Conservation (phyloP, 495 filamentous ascomycete species). For the Aspergillus saccharolyticus region DNA sequence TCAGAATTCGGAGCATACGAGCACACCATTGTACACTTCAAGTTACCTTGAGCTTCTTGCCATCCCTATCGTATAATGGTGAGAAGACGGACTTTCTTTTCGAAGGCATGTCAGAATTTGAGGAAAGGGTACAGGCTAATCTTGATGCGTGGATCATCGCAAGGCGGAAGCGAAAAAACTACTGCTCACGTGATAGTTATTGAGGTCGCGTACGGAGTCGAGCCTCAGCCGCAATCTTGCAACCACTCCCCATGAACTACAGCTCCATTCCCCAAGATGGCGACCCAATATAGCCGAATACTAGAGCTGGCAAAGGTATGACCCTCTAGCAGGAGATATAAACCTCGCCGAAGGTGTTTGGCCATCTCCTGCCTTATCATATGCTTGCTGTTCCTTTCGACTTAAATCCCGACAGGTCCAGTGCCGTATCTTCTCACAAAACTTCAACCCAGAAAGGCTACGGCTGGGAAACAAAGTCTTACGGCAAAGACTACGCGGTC, state of each 20-base stretch:
- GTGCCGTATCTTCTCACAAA: slow-evolving; percentile 85
- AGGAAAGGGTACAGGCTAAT: background rate
- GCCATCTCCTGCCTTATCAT: background rate
- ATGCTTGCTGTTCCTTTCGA: background rate
- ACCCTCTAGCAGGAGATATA: background rate
- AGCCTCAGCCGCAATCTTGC: background rate
- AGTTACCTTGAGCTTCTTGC: background rate
- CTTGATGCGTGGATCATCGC: background rate
- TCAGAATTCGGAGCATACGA: slow-evolving; percentile 1
- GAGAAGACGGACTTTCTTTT: slow-evolving; percentile 20
- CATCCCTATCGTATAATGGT: slow-evolving; percentile 4
- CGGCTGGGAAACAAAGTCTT: slow-evolving; percentile 86
- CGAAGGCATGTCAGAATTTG: slow-evolving; percentile 13
- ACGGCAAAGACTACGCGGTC: slow-evolving; percentile 75
- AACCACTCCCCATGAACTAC: background rate
- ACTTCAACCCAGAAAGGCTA: slow-evolving; percentile 76
- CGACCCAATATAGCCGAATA: slow-evolving; percentile 65
- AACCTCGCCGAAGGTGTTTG: background rate
- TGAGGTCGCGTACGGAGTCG: background rate
- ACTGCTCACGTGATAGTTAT: slow-evolving; percentile 9
- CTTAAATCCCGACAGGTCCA: slow-evolving; percentile 54
- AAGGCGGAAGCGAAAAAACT: background rate
- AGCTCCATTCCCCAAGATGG: slow-evolving; percentile 46
- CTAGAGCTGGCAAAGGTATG: slow-evolving; percentile 74
- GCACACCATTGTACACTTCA: background rate